Base-by-base conservation (phyloP, 1,284 basidiomycete species). In the Apiotrichum mycotoxinovorans region DNA sequence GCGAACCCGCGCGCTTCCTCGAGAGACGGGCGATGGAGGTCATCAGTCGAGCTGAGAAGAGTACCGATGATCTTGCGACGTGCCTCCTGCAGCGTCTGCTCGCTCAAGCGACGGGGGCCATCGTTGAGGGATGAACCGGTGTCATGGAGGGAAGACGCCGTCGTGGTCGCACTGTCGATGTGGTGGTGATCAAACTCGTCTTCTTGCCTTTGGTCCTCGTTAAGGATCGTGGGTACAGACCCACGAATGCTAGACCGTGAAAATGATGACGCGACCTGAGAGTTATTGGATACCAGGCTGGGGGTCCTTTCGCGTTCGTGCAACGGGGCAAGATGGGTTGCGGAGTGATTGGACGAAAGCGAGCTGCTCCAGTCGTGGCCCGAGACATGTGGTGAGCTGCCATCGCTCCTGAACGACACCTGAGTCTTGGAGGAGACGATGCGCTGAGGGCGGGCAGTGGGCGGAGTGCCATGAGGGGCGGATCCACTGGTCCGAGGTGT, bases 291-390 rank as follows among this genome's bases (percentile, higher is more conserved):
- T 41, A 73, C 64, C n/a, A 76, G 52, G 54, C 70, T 73, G 1
- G 74, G 74, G 1, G 73, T 74, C 17, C 71, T 59, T 45, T 73
- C 74, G 18, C 69, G 58, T 11, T 64, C 64, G 49, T 71, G 71
- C 10, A 62, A 43, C 4, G 60, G 57, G 10, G 60, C 33, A 14
- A 62, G 52, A 20, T 56, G 51, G 33, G 56, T 43, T 1, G 44
- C 49, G 53, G 53, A 61, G 35, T 55, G 56, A 17, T 50, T 41
- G 25, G 60, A 54, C 30, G 53, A 44, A 41, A 59, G 33, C 26
- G 59, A 56, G 55, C 62, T 43, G 35, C 49, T 46, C 58, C 60
- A 53, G 26, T 57, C 49, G 30, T 58, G 52, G 37, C 47, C 44
- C 3, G 56, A 57, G 20, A 26, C 47, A 9, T 38, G 55, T 11